Evolutionary conservation across 2,329 filamentous ascomycete species (phyloP), one percentile per base, ranked within the genome.

Genomic region (Lecanicillium sp.): DNA sequence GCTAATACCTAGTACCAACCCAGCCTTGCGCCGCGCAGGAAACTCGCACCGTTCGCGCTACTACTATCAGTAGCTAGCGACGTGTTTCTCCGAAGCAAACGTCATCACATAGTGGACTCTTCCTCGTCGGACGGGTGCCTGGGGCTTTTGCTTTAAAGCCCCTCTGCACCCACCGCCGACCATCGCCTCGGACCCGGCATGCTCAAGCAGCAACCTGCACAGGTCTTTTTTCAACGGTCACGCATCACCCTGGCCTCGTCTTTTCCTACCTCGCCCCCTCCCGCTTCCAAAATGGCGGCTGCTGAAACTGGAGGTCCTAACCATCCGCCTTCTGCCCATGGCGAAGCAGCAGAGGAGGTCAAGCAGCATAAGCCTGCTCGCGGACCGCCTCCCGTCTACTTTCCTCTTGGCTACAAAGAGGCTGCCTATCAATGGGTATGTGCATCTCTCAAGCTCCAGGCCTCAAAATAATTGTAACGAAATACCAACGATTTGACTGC

Each of bases 401-500:
- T 98, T 49, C 89, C 92, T 3, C 65, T 96, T 16, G 82, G 88
- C 35, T 95, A 95, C 65, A 92, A 89, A 54, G 88, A 95, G 42
- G 90, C 86, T 13, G 86, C 87, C 46, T 82, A 75, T 49, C 90
- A 96, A 71, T 96, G 92, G 87, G 84, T 86, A 63, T 46, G 80
- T 70, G 37, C 1, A 25, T 18, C 34, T 18, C 9, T 20, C 3
- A n/a, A n/a, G n/a, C n/a, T n/a, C n/a, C n/a, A n/a, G n/a, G n/a
- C n/a, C n/a, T n/a, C n/a, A n/a, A n/a, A n/a, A n/a, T n/a, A n/a
- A n/a, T n/a, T n/a, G n/a, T n/a, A n/a, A n/a, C n/a, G n/a, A n/a
- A n/a, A n/a, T n/a, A n/a, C n/a, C 8, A 15, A 34, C 14, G 3
- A 12, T 27, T 33, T 29, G 18, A 18, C 28, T 31, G n/a, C n/a